Evolutionary conservation across 2,329 filamentous ascomycete genomes (phyloP), one percentile per base, ranked within the genome.

Genomic region (Didymella lethalis): DNA sequence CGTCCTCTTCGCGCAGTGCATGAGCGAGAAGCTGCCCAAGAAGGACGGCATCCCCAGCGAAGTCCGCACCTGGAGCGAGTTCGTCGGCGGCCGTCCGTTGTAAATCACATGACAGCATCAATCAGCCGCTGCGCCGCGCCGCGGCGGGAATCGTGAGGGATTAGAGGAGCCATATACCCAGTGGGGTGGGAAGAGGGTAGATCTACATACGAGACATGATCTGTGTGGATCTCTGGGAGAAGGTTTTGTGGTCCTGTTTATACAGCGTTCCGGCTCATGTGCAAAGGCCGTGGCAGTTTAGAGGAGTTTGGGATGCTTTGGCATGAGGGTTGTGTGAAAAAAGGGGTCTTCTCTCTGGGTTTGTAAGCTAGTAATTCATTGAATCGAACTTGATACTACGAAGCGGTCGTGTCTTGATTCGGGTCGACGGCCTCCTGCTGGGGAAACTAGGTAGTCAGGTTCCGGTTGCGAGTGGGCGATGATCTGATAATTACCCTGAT

Each of bases 11-110:
- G 93, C 95, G 62, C 91, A 92, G 79, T 98, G 95, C 81, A 96
- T 99, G 92, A 95, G 85, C 80, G 91, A 93, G 85, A 99, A 98
- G 84, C 85, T 99, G 48, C 95, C 95, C 62, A 88, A 92, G 72
- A 82, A 87, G 62, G 92, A 95, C 76, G 94, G 93, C 53, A 94
- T 97, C 64, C 95, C 95, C 47, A 83, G 86, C 47, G 95, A 99
- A 81, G 95, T 98, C 73, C 89, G 90, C 77, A 89, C 89, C 74
- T 99, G 95, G 95, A 96, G 92, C 66, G 90, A 98, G 72, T 99
- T 98, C 79, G 90, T 97, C 72, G 93, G 93, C 65, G 70, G 72
- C 50, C 69, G 71, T 31, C 68, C 74, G 20, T 69, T 73, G 67
- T 75, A 72, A 54, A 59, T 36, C 38, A 50, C 14, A 50, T 20